Evolutionary conservation across 129 eudicot species (phyloP).

Genomic region (Flaveria ramosissima): DNA sequence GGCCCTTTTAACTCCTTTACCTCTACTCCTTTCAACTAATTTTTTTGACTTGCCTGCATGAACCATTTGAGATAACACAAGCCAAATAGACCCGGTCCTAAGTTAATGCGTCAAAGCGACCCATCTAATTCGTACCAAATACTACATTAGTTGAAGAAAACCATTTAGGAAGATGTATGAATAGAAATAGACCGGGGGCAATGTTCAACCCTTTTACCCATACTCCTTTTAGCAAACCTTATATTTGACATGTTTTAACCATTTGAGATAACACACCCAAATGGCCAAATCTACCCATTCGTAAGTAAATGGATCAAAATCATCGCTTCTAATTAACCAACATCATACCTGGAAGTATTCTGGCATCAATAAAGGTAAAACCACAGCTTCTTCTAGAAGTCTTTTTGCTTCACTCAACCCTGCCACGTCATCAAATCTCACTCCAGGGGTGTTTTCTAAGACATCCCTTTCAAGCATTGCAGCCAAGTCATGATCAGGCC

Average conservation of each 20-base stretch:
- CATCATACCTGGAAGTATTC: constrained; percentile 89
- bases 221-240: neutral
- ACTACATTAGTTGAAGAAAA: too few relatives aligned
- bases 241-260: neutral
- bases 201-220: neutral
- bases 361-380: constrained; percentile 97
- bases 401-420: constrained; percentile 95
- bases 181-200: neutral
- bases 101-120: neutral
- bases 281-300: neutral
- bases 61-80: neutral
- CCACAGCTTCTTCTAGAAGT: constrained; percentile 83
- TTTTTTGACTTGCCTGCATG: neutral
- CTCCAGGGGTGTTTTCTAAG: constrained; percentile 86
- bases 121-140: too few relatives aligned
- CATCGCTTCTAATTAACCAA: neutral
- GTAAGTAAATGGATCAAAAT: neutral
- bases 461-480: constrained; percentile 98
- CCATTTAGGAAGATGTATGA: neutral
- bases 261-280: neutral
- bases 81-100: neutral
- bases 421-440: constrained; percentile 97
- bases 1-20: neutral
- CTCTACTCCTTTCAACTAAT: neutral
- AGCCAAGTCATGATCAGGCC: constrained; percentile 94